Conservation (phyloP, 192 early-diverging fungal genomes). For the Funneliformis mosseae region DNA sequence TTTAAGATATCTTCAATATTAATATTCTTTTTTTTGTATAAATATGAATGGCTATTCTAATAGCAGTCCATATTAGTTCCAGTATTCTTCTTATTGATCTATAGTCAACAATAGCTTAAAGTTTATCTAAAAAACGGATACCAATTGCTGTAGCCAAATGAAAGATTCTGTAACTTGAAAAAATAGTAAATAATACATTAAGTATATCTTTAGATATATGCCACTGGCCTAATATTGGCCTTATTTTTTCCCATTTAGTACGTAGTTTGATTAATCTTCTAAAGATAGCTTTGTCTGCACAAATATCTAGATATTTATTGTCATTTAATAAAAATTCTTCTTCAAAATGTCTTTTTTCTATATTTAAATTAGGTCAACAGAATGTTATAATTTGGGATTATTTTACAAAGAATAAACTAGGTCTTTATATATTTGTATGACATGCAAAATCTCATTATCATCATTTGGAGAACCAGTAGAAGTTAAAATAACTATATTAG, state of each 20-base stretch:
- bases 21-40: no score
- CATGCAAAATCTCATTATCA: background rate
- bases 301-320: background rate
- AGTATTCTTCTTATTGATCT: background rate
- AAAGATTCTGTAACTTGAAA: background rate
- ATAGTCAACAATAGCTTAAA: background rate
- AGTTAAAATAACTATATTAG: slow-evolving; percentile 3
- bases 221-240: background rate
- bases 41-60: background rate
- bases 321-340: background rate
- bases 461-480: background rate
- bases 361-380: no score
- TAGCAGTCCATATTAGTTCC: background rate
- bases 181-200: background rate
- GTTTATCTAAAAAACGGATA: no score
- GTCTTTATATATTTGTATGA: background rate
- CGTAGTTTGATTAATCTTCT: background rate
- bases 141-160: background rate
- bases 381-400: no score
- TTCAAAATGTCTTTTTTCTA: no score
- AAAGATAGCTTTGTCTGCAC: no score
- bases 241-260: background rate
- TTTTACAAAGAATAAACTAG: no score
- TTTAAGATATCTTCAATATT: background rate
- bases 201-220: background rate